phyloP scores from a whole-genome alignment of 345 rosid species.

The Sonneratia caseolaris region DNA sequence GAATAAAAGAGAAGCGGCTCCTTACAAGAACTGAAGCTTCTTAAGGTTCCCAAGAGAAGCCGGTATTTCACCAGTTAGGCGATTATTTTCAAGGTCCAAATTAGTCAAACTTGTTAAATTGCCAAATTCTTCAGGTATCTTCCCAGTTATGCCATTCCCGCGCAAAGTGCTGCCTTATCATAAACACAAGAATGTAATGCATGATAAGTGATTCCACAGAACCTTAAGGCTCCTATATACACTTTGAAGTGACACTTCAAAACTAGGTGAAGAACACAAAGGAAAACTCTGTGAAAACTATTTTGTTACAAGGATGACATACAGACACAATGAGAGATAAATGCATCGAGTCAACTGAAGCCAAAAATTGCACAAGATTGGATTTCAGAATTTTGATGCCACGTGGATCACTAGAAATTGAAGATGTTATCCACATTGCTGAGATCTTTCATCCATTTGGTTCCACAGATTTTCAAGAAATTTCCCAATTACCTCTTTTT shows the following conservation, averaged over 20 bases:
- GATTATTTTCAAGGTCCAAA: slow-evolving; percentile 86
- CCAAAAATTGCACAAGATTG: no score
- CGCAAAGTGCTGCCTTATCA: slow-evolving; percentile 56
- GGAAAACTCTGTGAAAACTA: neutral
- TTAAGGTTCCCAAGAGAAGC: slow-evolving; percentile 69
- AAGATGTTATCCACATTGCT: neutral
- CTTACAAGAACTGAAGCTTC: slow-evolving; percentile 93
- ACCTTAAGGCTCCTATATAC: neutral
- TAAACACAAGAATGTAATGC: neutral
- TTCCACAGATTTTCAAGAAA: neutral
- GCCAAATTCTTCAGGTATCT: slow-evolving; percentile 79
- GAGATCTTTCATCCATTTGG: neutral
- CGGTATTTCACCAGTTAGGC: slow-evolving; percentile 70
- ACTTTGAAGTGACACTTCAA: neutral
- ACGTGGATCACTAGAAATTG: neutral
- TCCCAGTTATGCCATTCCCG: slow-evolving; percentile 84
- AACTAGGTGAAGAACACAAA: neutral
- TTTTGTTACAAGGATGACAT: neutral
- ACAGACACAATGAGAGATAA: neutral
- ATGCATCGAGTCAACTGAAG: neutral
- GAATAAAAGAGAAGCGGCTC: slow-evolving; percentile 10
- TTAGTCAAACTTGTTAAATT: slow-evolving; percentile 69
- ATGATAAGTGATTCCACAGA: neutral
- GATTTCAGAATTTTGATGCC: neutral
- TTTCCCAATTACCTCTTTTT: neutral